Evolutionary conservation across 768 basidiomycete species (phyloP).

Genomic region (Pisolithus orientalis): DNA sequence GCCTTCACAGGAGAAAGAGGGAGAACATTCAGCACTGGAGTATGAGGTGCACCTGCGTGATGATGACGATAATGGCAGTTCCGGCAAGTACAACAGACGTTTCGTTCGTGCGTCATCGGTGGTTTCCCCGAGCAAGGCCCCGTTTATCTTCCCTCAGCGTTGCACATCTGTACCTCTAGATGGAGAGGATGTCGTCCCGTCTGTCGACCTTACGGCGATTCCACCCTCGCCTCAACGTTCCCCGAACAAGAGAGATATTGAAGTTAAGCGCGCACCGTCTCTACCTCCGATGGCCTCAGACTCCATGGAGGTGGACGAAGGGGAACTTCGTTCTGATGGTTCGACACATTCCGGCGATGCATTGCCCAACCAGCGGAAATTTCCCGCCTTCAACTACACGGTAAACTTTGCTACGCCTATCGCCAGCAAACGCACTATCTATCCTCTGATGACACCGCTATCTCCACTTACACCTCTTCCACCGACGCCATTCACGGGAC

Average conservation of each 20-base stretch:
- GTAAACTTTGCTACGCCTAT: constrained; percentile 27
- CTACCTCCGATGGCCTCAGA: constrained; percentile 14
- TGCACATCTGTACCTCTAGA: constrained; percentile 26
- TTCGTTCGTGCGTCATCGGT: constrained; percentile 17
- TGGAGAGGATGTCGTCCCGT: constrained; percentile 6
- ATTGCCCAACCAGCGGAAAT: constrained; percentile 1
- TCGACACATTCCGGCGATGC: constrained; percentile 20
- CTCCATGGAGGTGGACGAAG: constrained; percentile 21
- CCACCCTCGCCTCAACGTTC: constrained; percentile 23
- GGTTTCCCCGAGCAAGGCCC: constrained; percentile 11
- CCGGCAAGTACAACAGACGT: background rate
- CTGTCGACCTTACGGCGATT: constrained; percentile 18
- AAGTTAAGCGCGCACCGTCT: constrained; percentile 22
- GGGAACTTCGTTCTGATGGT: constrained; percentile 2
- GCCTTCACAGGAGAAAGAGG: constrained; percentile 3
- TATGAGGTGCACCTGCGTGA: constrained; percentile 19
- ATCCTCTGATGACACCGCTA: constrained; percentile 17
- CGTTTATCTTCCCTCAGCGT: constrained; percentile 13
- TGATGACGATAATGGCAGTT: constrained; percentile 1
- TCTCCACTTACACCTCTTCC: constrained; percentile 49
- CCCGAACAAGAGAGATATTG: constrained; percentile 13
- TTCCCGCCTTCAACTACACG: constrained; percentile 11
- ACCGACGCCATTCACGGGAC: constrained; percentile 33
- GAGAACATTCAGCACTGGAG: constrained; percentile 8
- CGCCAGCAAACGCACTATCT: background rate